Conservation (phyloP, 768 basidiomycete genomes). For the Coprinellus micaceus region DNA sequence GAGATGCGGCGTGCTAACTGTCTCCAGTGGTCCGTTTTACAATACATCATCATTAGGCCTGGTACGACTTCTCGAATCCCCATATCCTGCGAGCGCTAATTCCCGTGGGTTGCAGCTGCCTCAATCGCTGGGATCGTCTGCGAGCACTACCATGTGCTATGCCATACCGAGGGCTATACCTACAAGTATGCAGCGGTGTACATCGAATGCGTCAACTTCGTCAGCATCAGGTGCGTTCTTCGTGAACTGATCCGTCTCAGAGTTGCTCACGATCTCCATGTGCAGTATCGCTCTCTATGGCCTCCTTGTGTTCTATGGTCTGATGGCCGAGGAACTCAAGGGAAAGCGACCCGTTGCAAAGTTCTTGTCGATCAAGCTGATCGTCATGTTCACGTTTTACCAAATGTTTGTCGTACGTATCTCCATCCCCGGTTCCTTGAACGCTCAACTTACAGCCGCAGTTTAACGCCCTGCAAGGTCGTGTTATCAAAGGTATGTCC, state of each 20-base stretch:
- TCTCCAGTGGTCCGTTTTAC: slow-evolving; percentile 76
- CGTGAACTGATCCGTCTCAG: background rate
- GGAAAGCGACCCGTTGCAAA: slow-evolving; percentile 78
- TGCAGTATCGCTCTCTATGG: slow-evolving; percentile 83
- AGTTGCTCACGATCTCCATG: background rate
- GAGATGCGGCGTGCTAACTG: background rate
- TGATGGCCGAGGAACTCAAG: slow-evolving; percentile 75
- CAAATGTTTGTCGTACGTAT: slow-evolving; percentile 67
- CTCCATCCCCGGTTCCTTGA: background rate
- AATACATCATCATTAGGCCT: slow-evolving; percentile 77
- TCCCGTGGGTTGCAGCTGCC: slow-evolving; percentile 41
- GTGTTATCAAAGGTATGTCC: slow-evolving; percentile 61
- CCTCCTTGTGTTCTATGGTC: slow-evolving; percentile 75
- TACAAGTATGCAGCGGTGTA: slow-evolving; percentile 65
- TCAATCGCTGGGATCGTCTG: slow-evolving; percentile 81
- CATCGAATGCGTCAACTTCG: slow-evolving; percentile 68
- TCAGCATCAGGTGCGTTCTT: slow-evolving; percentile 67
- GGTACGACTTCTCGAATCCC: slow-evolving; percentile 23
- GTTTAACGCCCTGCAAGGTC: slow-evolving; percentile 64
- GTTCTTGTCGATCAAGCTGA: slow-evolving; percentile 83
- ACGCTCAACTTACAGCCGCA: slow-evolving; percentile 20
- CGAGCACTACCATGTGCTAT: slow-evolving; percentile 64
- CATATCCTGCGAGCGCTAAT: background rate
- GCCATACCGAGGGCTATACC: slow-evolving; percentile 58
- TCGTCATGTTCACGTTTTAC: slow-evolving; percentile 88